phyloP scores from a whole-genome alignment of 805 yeast species.

The Ogataea pilisensis region DNA sequence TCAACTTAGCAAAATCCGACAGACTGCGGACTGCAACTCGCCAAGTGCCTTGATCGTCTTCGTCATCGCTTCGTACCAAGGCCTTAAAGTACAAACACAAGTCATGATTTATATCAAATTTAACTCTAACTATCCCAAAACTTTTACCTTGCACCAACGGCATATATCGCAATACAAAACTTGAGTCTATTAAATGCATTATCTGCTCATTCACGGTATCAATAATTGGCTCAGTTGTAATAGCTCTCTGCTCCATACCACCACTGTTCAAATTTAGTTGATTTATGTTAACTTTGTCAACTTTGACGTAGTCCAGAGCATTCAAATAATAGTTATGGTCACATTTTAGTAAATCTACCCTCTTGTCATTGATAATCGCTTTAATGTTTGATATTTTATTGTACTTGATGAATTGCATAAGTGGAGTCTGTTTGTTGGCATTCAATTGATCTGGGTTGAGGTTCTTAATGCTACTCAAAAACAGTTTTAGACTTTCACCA shows the following conservation, averaged over 20 bases:
- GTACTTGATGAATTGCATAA: conserved; percentile 67
- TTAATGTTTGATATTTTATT: conserved; percentile 58
- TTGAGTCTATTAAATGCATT: conserved; percentile 32
- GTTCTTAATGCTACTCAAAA: conserved; percentile 35
- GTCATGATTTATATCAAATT: conserved; percentile 25
- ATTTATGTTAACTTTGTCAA: conserved; percentile 18
- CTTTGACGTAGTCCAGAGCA: conserved; percentile 45
- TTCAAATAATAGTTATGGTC: conserved; percentile 32
- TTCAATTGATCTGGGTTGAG: conserved; percentile 60
- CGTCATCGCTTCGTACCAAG: conserved; percentile 1
- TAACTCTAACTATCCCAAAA: conserved; percentile 34
- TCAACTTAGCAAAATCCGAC: conserved; percentile 29
- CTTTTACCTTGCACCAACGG: conserved; percentile 20
- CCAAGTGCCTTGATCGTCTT: conserved; percentile 1
- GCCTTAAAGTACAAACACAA: conserved; percentile 25
- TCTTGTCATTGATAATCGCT: conserved; percentile 43
- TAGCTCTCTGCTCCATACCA: conserved; percentile 3
- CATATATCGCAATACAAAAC: conserved; percentile 18
- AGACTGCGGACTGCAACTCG: conserved; percentile 25
- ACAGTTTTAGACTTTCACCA: conserved; percentile 38
- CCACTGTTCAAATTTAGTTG: background rate
- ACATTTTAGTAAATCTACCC: conserved; percentile 40
- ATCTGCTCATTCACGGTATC: conserved; percentile 22
- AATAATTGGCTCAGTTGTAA: too few species aligned
- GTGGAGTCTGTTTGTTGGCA: conserved; percentile 56